phyloP scores from a whole-genome alignment of 148 eudicot species.

The Dianthus caryophyllus region DNA sequence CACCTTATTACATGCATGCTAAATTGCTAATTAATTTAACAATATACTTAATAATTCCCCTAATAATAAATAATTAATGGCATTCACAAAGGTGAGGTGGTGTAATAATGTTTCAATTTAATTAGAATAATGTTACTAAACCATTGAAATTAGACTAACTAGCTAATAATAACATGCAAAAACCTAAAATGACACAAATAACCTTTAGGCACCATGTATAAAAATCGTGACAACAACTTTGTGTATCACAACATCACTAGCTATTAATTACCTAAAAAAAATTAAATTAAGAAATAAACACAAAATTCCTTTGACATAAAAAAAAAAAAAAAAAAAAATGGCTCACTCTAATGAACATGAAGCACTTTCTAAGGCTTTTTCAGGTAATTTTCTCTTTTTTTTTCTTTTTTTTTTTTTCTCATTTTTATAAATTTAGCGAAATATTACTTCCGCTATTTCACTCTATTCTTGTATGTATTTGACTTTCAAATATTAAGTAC shows the following conservation, averaged over 20 bases:
- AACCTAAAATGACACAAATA: background rate
- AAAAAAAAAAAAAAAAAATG: conserved; percentile 16
- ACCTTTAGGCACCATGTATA: background rate
- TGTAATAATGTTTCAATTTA: background rate
- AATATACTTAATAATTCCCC: too few species aligned
- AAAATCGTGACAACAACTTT: background rate
- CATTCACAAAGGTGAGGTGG: too few species aligned
- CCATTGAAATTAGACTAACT: too few species aligned
- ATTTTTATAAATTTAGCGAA: background rate
- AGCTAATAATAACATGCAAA: background rate
- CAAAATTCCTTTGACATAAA: background rate
- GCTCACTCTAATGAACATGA: conserved; percentile 29
- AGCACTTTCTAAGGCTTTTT: conserved; percentile 54
- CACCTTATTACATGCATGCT: too few species aligned
- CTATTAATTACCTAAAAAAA: background rate
- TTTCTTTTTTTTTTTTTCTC: background rate
- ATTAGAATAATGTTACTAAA: background rate
- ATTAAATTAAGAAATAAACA: background rate
- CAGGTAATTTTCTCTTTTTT: conserved; percentile 39
- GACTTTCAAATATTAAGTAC: too few species aligned
- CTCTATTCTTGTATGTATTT: too few species aligned
- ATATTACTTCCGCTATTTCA: too few species aligned
- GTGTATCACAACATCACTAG: too few species aligned
- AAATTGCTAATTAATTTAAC: too few species aligned
- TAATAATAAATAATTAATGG: too few species aligned